These are phyloP conservation scores for Leishmania arabica DNA, from an alignment of 208 protist genomes.

Conservation along the genomic window DNA sequence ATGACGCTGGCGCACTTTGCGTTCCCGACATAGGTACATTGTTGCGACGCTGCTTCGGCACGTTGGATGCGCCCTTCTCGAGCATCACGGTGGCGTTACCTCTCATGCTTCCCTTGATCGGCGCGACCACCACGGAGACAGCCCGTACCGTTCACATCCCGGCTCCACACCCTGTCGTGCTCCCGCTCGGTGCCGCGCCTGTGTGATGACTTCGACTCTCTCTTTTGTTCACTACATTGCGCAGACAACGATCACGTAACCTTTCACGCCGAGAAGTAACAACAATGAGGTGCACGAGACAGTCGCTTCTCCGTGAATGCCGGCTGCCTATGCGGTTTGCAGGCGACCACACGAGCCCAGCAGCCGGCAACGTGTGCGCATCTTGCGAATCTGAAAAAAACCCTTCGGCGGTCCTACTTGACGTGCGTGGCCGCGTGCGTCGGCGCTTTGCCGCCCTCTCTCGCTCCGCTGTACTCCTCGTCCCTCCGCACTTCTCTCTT, in stretches of 20 bases:
- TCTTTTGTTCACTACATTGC: background rate
- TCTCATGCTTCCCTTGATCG: background rate
- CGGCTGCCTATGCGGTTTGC: background rate
- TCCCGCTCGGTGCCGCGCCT: background rate
- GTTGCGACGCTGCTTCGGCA: background rate
- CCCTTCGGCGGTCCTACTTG: background rate
- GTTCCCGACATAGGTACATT: background rate
- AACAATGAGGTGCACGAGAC: no score
- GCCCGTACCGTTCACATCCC: background rate
- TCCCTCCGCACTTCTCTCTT: background rate
- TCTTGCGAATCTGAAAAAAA: background rate
- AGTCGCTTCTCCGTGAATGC: background rate
- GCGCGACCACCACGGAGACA: background rate
- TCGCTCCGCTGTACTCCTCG: background rate
- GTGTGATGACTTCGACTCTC: background rate
- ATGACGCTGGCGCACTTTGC: background rate
- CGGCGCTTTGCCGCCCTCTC: background rate
- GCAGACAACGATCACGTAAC: background rate
- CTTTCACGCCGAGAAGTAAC: background rate
- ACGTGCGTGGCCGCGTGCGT: background rate
- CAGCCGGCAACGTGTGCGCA: background rate
- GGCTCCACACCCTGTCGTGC: background rate
- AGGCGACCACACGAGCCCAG: background rate
- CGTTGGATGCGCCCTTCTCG: background rate
- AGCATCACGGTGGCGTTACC: background rate